Evolutionary conservation across 1,284 basidiomycete species (phyloP), one percentile per base, ranked within the genome.

Genomic region (Hemileia vastatrix): DNA sequence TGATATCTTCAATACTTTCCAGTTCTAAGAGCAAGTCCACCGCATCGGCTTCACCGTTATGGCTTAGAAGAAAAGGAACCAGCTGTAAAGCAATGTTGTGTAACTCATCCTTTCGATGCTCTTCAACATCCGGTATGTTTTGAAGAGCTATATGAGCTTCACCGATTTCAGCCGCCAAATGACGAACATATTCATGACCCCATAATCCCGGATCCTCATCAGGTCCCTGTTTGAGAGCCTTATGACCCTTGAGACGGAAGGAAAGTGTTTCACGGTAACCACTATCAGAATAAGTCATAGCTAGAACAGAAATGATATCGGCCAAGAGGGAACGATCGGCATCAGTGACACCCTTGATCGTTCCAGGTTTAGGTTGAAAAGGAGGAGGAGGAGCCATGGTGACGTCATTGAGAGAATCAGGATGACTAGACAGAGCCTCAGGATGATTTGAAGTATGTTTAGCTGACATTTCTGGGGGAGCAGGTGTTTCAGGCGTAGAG

Each of bases 231-330:
- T 45, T 8, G 18, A 48, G 52, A 36, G 54, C 40, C 33, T 62
- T 62, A 45, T 54, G 59, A 6, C 90, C 88, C 54, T 89, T 81
- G 36, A 96, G 82, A 59, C 91, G 87, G 78, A 93, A 96, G 69
- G 85, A 84, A 27, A 99, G 85, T 1, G 95, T 98, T 63, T 95
- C 95, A 57, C 93, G 90, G 84, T 83, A 91, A 79, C 81, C 81
- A 15, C 90, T 95, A 78, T 98, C 94, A 4, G 93, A 96, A 77
- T 98, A 98, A 18, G 95, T 99, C 95, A 99, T 98, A n/a, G 94
- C 95, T 54, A 99, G 85, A 2, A 98, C 95, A 24, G 94, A 97
- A 32, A 98, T 83, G 66, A 99, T 96, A 69, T 97, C 94, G n/a
- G 93, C 92, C 72, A 98, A 93, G 33, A 96, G 83, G 67, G 88